Evolutionary conservation across 352 stramenopile species (phyloP).

Genomic region (Globisporangium viniferum): DNA sequence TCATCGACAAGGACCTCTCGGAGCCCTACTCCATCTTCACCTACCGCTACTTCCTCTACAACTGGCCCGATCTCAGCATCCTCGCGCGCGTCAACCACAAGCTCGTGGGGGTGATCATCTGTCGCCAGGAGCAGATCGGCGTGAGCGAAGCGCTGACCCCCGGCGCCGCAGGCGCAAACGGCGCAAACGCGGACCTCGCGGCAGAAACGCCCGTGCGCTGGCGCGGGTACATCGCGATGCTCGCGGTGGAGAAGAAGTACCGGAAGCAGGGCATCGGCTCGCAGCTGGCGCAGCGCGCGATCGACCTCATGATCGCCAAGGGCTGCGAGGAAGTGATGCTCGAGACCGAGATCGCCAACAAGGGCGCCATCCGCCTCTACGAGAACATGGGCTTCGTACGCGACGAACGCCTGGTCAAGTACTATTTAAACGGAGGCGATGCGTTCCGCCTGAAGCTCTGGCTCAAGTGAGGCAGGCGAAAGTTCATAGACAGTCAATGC

Average conservation of each 20-base stretch:
- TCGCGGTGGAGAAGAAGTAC: constrained; percentile 90
- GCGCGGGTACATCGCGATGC: constrained; percentile 94
- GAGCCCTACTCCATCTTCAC: constrained; percentile 97
- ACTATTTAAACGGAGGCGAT: constrained; percentile 95
- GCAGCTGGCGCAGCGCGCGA: constrained; percentile 80
- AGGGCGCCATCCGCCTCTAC: constrained; percentile 90
- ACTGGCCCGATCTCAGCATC: constrained; percentile 92
- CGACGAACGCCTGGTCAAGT: constrained; percentile 91
- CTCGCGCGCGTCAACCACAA: constrained; percentile 81
- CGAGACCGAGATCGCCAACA: constrained; percentile 93
- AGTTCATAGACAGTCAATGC: background rate
- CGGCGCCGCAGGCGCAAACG: constrained; percentile 2
- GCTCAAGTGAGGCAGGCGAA: constrained; percentile 34
- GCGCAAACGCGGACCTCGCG: constrained; percentile 2
- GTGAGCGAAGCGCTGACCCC: constrained; percentile 43
- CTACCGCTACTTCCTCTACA: constrained; percentile 96
- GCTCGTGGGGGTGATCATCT: constrained; percentile 91
- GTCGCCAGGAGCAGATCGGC: constrained; percentile 84
- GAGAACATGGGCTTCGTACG: constrained; percentile 93
- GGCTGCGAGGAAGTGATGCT: constrained; percentile 90
- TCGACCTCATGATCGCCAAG: constrained; percentile 83
- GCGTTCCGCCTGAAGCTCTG: constrained; percentile 93
- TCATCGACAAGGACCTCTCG: constrained; percentile 93
- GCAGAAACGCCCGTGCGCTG: constrained; percentile 27
- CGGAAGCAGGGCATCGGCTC: constrained; percentile 91